Conservation (phyloP, 345 rosid species). For the Xanthoceras sorbifolium region DNA sequence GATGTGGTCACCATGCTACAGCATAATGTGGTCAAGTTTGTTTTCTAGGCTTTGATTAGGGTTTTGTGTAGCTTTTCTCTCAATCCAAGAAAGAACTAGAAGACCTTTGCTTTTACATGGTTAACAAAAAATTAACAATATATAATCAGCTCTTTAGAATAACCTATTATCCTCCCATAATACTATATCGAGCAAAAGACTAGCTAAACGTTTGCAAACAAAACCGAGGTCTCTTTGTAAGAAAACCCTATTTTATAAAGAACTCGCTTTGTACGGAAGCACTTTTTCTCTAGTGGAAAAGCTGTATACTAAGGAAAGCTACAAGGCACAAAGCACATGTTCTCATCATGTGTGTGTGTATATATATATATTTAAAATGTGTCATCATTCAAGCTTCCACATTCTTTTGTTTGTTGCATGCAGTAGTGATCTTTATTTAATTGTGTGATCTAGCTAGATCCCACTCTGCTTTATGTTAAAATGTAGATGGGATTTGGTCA, state of each 20-base stretch:
- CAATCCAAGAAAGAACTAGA: slow-evolving; percentile 8
- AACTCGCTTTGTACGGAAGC: not conserved
- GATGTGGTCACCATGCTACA: slow-evolving; percentile 4
- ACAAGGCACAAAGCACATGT: not conserved
- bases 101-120: not conserved
- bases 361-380: not conserved
- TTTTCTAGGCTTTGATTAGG: not conserved
- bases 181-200: not conserved
- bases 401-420: not conserved
- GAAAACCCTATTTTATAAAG: not conserved
- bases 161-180: not conserved
- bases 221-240: not conserved
- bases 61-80: not conserved
- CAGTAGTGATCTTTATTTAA: not conserved
- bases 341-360: too few species aligned
- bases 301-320: not conserved
- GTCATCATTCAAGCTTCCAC: not conserved
- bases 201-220: not conserved
- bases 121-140: too few species aligned
- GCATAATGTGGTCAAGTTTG: too few species aligned
- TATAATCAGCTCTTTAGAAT: too few species aligned
- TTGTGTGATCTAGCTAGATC: not conserved
- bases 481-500: too few species aligned
- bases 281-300: not conserved
- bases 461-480: too few species aligned